Base-by-base conservation (phyloP, 2,329 filamentous ascomycete genomes). In the Stagonosporopsis rhizophila region DNA sequence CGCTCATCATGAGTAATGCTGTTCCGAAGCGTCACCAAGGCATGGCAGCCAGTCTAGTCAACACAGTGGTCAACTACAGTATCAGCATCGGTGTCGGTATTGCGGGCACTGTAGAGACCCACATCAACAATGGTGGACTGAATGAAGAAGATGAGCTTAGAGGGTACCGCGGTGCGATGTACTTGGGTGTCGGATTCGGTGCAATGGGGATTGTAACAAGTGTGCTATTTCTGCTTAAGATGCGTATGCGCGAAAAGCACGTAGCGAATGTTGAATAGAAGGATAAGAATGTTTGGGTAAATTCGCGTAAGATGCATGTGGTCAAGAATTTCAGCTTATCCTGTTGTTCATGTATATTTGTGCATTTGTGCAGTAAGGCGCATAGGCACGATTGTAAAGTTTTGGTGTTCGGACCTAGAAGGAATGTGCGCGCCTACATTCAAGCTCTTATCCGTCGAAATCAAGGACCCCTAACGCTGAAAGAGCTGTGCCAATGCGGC, bases 1-100 rank as follows among this genome's bases (percentile, higher is more conserved):
- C 75, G 1, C 64, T 80, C 9, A 75, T 80, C 15, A 66, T 79
- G 48, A 72, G 66, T 17, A 74, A 78, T 50, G 67, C 72, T 0
- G 73, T 80, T 23, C 60, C 61, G 3, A 75, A 70, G 25, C 67
- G 72, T 38, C 75, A 80, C 53, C 77, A 80, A 51, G 78, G 78
- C 14, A 72, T 79, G 48, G 77, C 75, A 0, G 77, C 76, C 5
- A 73, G 68, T 55, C 49, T 76, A 38, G 68, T 79, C 37, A 77
- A 74, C 34, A 80, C 77, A 0, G 65, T 79, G 0, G 75, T 79
- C 15, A 79, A 79, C 48, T 80, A 80, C 62, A 73, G 70, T 23
- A 79, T 79, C 30, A 75, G 73, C 11, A 70, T 79, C 22, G 78
- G 77, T 4, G 62, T 80, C 20, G 78, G 78, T 0, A 74, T 80